Percentiles rank a stretch among this genome's conserved stretches.
Conservation (phyloP, 106 monocot species). For the Dactylorhiza incarnata region DNA sequence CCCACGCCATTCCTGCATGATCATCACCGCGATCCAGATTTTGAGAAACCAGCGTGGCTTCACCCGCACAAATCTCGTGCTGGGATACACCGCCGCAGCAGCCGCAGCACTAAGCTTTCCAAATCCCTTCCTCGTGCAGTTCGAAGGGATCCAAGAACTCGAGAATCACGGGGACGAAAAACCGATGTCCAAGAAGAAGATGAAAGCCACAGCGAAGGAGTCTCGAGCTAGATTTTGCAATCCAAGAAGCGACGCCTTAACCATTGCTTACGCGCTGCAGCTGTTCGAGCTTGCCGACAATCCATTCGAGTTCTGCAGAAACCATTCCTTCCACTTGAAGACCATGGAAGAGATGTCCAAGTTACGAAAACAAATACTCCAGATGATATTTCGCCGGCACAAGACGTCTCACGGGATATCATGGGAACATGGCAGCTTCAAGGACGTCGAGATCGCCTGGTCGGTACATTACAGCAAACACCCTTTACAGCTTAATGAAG, state of each 20-base stretch:
- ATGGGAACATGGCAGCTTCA: slow-evolving; percentile 47
- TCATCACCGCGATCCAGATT: slow-evolving; percentile 59
- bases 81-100: slow-evolving; percentile 68
- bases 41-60: slow-evolving; percentile 41
- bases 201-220: slow-evolving; percentile 38
- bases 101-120: slow-evolving; percentile 85
- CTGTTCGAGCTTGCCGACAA: slow-evolving; percentile 63
- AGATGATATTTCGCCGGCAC: slow-evolving; percentile 48
- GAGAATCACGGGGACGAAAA: slow-evolving; percentile 9
- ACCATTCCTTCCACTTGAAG: slow-evolving; percentile 60
- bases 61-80: slow-evolving; percentile 57
- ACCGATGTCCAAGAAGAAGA: slow-evolving; percentile 27
- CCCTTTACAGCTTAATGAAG: slow-evolving; percentile 58
- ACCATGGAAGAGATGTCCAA: slow-evolving; percentile 98
- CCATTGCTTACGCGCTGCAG: slow-evolving; percentile 72
- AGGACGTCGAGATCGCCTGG: slow-evolving; percentile 68
- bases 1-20: slow-evolving; percentile 85
- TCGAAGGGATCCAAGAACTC: slow-evolving; percentile 23
- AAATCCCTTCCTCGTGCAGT: slow-evolving; percentile 56
- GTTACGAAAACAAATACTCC: slow-evolving; percentile 81
- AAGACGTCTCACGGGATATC: slow-evolving; percentile 38
- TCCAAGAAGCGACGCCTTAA: slow-evolving; percentile 77
- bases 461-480: slow-evolving; percentile 27
- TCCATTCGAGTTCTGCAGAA: slow-evolving; percentile 51
- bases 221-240: slow-evolving; percentile 51